Percentiles rank a stretch among this genome's conserved stretches.
Evolutionary conservation across 805 yeast genomes (phyloP).

Genomic region (Suhomyces emberorum): DNA sequence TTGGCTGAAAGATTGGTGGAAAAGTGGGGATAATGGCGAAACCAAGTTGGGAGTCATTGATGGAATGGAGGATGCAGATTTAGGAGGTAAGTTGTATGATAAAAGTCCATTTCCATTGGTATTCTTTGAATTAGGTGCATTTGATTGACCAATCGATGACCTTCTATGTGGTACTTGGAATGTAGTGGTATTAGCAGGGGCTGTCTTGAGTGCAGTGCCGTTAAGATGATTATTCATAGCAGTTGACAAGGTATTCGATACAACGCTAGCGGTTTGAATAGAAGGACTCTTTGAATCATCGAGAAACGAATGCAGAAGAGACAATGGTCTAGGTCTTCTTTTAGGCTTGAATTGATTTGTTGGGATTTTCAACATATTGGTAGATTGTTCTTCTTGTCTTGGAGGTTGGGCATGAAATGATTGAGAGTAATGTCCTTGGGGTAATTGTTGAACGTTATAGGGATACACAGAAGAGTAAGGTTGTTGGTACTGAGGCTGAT

Average conservation of each 20-base stretch:
- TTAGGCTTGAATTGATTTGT: constrained; percentile 32
- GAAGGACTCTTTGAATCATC: constrained; percentile 13
- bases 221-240: constrained; percentile 1
- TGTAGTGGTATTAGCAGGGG: constrained; percentile 13
- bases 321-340: constrained; percentile 38
- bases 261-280: constrained; percentile 3
- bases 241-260: neutral
- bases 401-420: neutral
- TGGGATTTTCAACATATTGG: constrained; percentile 17
- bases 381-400: neutral
- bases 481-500: constrained; percentile 2
- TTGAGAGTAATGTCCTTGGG: neutral
- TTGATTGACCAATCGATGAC: neutral
- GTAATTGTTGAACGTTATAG: constrained; percentile 1
- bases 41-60: constrained; percentile 29
- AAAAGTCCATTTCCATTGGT: too few species aligned
- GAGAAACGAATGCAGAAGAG: constrained; percentile 32
- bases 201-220: constrained; percentile 8
- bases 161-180: constrained; percentile 8
- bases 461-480: constrained; percentile 2
- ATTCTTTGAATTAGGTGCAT: neutral
- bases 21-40: constrained; percentile 39
- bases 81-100: too few species aligned
- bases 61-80: constrained; percentile 4
- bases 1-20: constrained; percentile 35